Evolutionary conservation across 257 asterid genomes (phyloP).

Genomic region (Salvia hispanica): DNA sequence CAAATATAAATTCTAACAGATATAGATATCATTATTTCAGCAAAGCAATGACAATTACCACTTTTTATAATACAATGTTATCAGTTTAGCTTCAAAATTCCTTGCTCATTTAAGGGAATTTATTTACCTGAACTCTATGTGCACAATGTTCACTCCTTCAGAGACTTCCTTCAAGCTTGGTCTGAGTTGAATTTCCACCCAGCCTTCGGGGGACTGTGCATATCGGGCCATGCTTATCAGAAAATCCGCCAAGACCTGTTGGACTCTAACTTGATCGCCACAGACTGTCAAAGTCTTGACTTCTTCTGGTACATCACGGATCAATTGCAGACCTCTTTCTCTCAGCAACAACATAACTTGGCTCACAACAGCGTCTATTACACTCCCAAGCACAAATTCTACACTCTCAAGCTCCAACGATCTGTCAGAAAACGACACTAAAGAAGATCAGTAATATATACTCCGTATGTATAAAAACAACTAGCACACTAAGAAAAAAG

Average conservation of each 20-base stretch:
- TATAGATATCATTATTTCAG: background rate
- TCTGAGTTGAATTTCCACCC: conserved; percentile 83
- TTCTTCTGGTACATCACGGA: conserved; percentile 81
- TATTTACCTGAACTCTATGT: conserved; percentile 69
- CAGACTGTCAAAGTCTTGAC: conserved; percentile 61
- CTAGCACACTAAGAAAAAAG: background rate
- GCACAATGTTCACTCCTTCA: conserved; percentile 48
- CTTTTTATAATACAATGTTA: conserved; percentile 1
- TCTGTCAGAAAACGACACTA: conserved; percentile 38
- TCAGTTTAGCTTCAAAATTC: background rate
- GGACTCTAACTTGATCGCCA: conserved; percentile 84
- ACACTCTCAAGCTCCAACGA: conserved; percentile 68
- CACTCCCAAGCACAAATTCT: conserved; percentile 73
- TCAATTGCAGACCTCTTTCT: conserved; percentile 74
- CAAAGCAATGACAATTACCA: background rate
- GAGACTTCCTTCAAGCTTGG: conserved; percentile 63
- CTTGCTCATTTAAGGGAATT: background rate
- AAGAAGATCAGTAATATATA: conserved; percentile 20
- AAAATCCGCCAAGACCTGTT: conserved; percentile 80
- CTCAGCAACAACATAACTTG: conserved; percentile 77
- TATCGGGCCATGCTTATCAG: conserved; percentile 66
- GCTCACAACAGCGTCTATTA: conserved; percentile 88
- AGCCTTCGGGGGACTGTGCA: conserved; percentile 73
- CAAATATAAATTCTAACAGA: background rate
- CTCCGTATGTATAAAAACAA: background rate